Conservation (phyloP, 164 flowering plant species). For the Piper longum region DNA sequence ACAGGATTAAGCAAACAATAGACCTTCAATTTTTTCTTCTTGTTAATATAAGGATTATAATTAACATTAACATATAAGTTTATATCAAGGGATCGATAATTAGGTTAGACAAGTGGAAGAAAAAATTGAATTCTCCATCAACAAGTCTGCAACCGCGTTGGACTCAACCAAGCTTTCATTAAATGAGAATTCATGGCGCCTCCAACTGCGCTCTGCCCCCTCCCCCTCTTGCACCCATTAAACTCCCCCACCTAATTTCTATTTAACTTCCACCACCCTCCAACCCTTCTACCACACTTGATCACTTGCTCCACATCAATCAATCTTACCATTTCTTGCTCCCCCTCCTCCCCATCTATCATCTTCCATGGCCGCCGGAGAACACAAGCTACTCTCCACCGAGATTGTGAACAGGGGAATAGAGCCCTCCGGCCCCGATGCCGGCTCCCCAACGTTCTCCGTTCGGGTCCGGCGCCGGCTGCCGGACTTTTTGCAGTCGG, state of each 20-base stretch:
- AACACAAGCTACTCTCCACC: constrained; percentile 58
- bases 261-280: constrained; percentile 25
- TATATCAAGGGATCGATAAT: no score
- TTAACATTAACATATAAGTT: no score
- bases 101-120: no score
- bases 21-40: no score
- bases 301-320: neutral
- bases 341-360: neutral
- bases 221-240: constrained; percentile 16
- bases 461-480: constrained; percentile 67
- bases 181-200: constrained; percentile 18
- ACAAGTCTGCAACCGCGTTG: neutral
- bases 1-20: no score
- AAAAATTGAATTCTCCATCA: no score
- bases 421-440: constrained; percentile 69
- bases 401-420: constrained; percentile 83
- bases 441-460: constrained; percentile 68
- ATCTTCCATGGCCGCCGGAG: constrained; percentile 33
- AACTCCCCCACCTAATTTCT: no score
- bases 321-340: neutral
- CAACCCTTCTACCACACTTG: constrained; percentile 19
- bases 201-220: constrained; percentile 26
- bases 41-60: no score
- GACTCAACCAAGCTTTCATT: neutral
- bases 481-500: constrained; percentile 77